Base-by-base conservation (phyloP, 495 filamentous ascomycete species). In the Trichoderma virens region DNA sequence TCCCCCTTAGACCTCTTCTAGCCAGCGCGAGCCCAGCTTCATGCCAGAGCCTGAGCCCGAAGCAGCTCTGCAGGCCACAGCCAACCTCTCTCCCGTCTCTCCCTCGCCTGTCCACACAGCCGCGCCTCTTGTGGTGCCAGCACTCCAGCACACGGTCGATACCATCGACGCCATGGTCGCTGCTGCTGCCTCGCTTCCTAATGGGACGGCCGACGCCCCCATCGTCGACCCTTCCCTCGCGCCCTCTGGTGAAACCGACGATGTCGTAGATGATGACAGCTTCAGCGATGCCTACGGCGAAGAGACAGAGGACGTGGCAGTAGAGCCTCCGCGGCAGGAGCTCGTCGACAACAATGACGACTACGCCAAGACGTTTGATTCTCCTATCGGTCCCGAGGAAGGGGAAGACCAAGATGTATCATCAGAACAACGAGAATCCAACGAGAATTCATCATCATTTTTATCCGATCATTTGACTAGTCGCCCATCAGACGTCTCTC, bases 141-240 rank as follows among this genome's bases (percentile, higher is more conserved):
- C 65, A n/a, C 72, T 79, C 25, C 76, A 77, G 67, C 70, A 73
- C 31, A 73, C 76, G 62, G 76, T 68, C 30, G 69, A 72, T 45
- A 66, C 61, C 20, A 59, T 72, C 51, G 63, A 60, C 51, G 63
- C 63, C 54, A 65, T 65, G 63, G 51, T 59, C 5, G 54, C 63
- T 28, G 47, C 63, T 30, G 20, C 62, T 30, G 61, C 61, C n/a
- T n/a, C 61, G 9, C 34, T 41, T 27, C 34, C 20, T 31, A 62
- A 27, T 23, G 38, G 61, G 18, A 25, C 30, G 38, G 38, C 28
- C 6, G 32, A 45, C 59, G 41, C 27, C 41, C 59, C 59, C 8
- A 27, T 35, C 18, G 27, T 28, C 45, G 59, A 56, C 31, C 30
- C 51, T 23, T 39, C 28, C 51, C n/a, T 45, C 45, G 34, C 56